These are phyloP conservation scores for Rhodotorula mucilaginosa DNA, from an alignment of 1,284 basidiomycete genomes.

Conservation along the genomic window DNA sequence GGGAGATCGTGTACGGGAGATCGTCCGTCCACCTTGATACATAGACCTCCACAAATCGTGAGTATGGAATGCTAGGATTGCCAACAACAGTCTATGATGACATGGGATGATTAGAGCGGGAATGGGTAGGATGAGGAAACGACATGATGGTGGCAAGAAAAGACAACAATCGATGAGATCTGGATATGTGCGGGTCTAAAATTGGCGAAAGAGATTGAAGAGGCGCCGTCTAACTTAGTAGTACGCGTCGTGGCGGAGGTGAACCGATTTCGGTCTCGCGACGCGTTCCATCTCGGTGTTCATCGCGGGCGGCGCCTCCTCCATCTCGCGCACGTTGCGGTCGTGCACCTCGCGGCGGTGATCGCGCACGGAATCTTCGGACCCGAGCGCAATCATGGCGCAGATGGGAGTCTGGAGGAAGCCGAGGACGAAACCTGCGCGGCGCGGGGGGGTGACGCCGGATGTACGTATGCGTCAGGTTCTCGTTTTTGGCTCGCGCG, in stretches of 20 bases:
- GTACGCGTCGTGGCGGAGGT: neutral
- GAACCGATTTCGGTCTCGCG: conserved; percentile 8
- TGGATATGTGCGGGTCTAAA: neutral
- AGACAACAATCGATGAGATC: neutral
- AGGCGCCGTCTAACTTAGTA: neutral
- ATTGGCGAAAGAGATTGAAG: neutral
- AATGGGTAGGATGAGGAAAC: too few relatives aligned
- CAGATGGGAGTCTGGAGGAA: conserved; percentile 34
- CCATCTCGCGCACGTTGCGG: conserved; percentile 26
- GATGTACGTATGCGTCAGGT: neutral
- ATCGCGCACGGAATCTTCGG: conserved; percentile 35
- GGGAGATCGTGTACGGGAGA: too few relatives aligned
- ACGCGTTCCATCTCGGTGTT: conserved; percentile 30
- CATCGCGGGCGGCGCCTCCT: conserved; percentile 24
- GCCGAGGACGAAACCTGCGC: conserved; percentile 31
- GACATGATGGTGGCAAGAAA: neutral
- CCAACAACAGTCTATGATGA: neutral
- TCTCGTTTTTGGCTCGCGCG: too few relatives aligned
- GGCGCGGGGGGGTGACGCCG: neutral
- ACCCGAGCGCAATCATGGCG: conserved; percentile 38
- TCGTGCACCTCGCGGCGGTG: conserved; percentile 35
- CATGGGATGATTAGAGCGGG: too few relatives aligned
- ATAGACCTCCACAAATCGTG: too few relatives aligned
- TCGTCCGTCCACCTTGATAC: neutral
- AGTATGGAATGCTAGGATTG: neutral